These are phyloP conservation scores for Hypoxylon sp. DNA, from an alignment of 2,329 filamentous ascomycete species.

Conservation along the genomic window DNA sequence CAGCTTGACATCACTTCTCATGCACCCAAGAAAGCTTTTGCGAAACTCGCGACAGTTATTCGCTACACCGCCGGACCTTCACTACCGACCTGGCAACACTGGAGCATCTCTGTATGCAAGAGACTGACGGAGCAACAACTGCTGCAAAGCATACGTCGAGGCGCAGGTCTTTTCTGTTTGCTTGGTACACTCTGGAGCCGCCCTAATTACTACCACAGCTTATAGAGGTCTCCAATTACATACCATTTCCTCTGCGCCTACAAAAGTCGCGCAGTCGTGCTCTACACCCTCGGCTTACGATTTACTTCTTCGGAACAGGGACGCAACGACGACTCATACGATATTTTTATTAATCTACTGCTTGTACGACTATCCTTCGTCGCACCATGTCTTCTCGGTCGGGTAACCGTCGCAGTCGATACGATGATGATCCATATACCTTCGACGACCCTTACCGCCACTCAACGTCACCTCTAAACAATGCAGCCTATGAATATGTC, in stretches of 20 bases:
- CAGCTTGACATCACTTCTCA: slow-evolving; percentile 41
- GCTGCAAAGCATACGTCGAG: slow-evolving; percentile 39
- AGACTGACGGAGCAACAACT: slow-evolving; percentile 13
- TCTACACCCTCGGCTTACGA: slow-evolving; percentile 16
- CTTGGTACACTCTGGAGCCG: slow-evolving; percentile 12
- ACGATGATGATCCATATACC: slow-evolving; percentile 49
- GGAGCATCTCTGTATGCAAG: slow-evolving; percentile 9
- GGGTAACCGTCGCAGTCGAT: slow-evolving; percentile 40
- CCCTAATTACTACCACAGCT: slow-evolving; percentile 11
- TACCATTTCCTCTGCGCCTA: slow-evolving; percentile 18
- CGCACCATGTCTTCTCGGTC: slow-evolving; percentile 45
- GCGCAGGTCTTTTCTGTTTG: slow-evolving; percentile 26
- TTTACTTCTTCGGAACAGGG: slow-evolving; percentile 23
- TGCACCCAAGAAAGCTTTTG: slow-evolving; percentile 32
- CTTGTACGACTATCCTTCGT: slow-evolving; percentile 12
- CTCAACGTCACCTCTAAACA: slow-evolving; percentile 38
- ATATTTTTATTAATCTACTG: slow-evolving; percentile 2
- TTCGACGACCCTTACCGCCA: slow-evolving; percentile 48
- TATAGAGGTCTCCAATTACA: slow-evolving; percentile 28
- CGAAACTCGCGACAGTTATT: slow-evolving; percentile 32
- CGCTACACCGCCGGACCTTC: slow-evolving; percentile 37
- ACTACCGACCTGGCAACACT: slow-evolving; percentile 16
- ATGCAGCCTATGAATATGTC: slow-evolving; percentile 47
- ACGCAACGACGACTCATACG: background rate
- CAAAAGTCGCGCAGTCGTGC: slow-evolving; percentile 30